Evolutionary conservation across 768 basidiomycete species (phyloP).

Genomic region (Paxillus rubicundulus): DNA sequence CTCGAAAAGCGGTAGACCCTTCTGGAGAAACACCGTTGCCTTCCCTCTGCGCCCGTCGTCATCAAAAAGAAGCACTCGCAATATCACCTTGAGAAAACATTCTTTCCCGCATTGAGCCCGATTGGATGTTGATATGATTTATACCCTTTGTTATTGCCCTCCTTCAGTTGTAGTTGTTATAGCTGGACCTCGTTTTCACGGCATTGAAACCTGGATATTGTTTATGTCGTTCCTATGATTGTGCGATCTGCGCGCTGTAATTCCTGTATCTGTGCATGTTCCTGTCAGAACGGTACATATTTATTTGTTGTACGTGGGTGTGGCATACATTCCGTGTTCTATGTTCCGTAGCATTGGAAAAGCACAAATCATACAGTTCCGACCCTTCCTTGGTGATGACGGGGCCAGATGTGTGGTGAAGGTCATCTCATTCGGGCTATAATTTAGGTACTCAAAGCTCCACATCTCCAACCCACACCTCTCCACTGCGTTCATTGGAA

Average conservation of each 20-base stretch:
- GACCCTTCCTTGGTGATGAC: not conserved
- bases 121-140: not conserved
- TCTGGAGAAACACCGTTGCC: not conserved
- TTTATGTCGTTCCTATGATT: too few species aligned
- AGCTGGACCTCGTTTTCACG: not conserved
- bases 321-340: not conserved
- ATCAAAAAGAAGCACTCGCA: not conserved
- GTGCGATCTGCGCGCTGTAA: not conserved
- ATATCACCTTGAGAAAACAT: not conserved
- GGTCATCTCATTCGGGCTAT: not conserved
- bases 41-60: not conserved
- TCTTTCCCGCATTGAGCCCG: not conserved
- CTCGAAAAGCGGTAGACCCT: conserved; percentile 29
- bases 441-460: conserved; percentile 10
- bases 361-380: not conserved
- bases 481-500: conserved; percentile 39
- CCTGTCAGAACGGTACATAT: not conserved
- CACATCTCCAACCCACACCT: conserved; percentile 42
- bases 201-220: not conserved
- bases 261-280: not conserved
- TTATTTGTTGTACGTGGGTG: not conserved
- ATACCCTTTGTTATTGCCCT: not conserved
- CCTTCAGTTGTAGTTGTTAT: not conserved
- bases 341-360: not conserved
- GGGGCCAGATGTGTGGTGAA: not conserved